Conservation (phyloP, 2,329 filamentous ascomycete genomes). For the Pezicula carpinea region DNA sequence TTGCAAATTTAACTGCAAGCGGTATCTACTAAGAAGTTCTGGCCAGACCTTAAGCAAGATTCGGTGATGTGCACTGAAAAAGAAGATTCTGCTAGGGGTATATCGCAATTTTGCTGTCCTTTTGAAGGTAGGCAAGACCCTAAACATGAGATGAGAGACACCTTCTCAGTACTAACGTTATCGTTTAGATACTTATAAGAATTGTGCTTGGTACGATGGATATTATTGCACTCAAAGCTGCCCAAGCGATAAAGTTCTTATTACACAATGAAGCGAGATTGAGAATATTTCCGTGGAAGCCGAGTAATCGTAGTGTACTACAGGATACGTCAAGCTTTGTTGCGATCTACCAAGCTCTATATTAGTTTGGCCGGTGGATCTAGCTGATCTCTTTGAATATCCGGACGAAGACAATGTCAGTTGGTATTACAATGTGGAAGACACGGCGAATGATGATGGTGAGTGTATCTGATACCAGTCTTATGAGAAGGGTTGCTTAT, state of each 20-base stretch:
- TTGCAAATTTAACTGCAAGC: background rate
- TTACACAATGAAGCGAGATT: background rate
- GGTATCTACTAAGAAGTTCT: background rate
- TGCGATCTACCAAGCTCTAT: slow-evolving; percentile 1
- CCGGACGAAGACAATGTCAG: background rate
- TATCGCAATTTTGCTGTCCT: background rate
- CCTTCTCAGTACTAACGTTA: background rate
- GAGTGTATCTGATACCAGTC: background rate
- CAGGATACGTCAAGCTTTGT: background rate
- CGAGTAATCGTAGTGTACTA: background rate
- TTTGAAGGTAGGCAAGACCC: background rate
- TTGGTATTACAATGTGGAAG: background rate
- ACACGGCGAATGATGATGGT: background rate
- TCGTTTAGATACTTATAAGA: background rate
- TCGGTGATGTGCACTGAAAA: background rate
- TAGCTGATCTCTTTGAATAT: background rate
- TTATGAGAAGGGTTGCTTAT: background rate
- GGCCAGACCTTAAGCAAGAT: background rate
- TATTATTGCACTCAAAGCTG: background rate
- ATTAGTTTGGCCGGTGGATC: background rate
- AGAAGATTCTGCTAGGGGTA: background rate
- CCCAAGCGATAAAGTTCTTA: background rate
- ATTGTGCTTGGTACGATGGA: background rate
- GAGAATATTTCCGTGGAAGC: background rate
- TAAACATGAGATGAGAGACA: background rate